Percentiles rank a stretch among this genome's conserved stretches.
Conservation (phyloP, 83 land plant genomes). For the Thuja plicata region DNA sequence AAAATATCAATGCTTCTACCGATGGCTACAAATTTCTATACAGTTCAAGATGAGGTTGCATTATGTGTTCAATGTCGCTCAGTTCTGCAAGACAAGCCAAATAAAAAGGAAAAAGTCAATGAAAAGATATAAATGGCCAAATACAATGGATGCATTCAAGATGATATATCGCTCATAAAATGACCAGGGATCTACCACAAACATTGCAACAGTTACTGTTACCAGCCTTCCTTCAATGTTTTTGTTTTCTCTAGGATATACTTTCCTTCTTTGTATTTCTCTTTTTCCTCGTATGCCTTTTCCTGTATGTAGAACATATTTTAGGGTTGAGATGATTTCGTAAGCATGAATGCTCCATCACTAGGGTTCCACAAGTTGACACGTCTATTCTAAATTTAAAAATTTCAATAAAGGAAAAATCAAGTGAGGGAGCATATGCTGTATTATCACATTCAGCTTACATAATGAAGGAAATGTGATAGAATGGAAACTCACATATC, state of each 20-base stretch:
- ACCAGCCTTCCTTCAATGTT: constrained; percentile 57
- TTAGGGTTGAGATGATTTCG: not conserved
- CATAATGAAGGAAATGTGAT: not conserved
- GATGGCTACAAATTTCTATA: not conserved
- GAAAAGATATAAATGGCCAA: not conserved
- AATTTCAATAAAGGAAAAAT: constrained; percentile 1
- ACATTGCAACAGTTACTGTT: not conserved
- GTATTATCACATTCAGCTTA: not conserved
- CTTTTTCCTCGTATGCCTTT: constrained; percentile 57
- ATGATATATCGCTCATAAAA: not conserved
- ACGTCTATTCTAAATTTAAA: not conserved
- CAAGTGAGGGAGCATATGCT: not conserved
- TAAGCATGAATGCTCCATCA: not conserved
- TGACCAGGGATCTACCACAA: not conserved
- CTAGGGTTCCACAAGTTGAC: not conserved
- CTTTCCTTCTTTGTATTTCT: constrained; percentile 80
- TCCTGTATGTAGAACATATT: constrained; percentile 32
- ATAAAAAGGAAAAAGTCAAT: not conserved
- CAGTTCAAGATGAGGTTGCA: not conserved
- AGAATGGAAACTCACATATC: constrained; percentile 51
- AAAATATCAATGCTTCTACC: not conserved
- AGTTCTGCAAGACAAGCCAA: not conserved
- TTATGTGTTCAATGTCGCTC: not conserved
- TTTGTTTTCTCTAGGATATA: constrained; percentile 64
- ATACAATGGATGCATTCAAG: not conserved